phyloP scores from a whole-genome alignment of 2,329 filamentous ascomycete genomes.

The Pseudohalonectria lignicola region DNA sequence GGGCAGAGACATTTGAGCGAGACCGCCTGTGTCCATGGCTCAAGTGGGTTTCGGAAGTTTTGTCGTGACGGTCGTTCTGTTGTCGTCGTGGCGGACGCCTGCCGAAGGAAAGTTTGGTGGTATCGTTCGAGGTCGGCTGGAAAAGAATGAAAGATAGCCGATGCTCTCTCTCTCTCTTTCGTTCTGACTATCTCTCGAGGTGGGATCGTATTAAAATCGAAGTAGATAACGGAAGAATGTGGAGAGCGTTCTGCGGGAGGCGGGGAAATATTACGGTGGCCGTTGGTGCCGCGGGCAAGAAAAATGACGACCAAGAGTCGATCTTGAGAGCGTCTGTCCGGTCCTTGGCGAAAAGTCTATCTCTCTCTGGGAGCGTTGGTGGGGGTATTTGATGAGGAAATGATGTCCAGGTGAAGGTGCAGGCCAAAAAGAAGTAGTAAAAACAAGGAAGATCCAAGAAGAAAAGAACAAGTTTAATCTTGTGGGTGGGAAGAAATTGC shows the following conservation, averaged over 20 bases:
- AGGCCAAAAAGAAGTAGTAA: not conserved
- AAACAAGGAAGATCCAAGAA: not conserved
- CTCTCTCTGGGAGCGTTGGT: not conserved
- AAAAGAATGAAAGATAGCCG: no score
- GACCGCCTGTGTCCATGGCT: conserved; percentile 91
- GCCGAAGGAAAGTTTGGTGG: no score
- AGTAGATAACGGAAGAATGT: not conserved
- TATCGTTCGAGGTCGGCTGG: no score
- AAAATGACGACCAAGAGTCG: not conserved
- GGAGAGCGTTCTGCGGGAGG: no score
- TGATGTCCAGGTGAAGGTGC: not conserved
- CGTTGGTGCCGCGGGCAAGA: no score
- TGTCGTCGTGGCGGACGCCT: no score
- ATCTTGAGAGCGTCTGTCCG: not conserved
- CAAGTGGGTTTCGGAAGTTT: conserved; percentile 21
- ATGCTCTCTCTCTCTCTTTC: no score
- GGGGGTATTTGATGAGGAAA: not conserved
- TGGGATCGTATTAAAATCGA: not conserved
- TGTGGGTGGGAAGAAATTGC: not conserved
- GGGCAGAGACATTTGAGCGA: conserved; percentile 99
- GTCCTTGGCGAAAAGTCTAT: not conserved
- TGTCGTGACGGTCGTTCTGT: not conserved
- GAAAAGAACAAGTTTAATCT: not conserved
- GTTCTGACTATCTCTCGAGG: no score
- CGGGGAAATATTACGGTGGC: no score